phyloP scores from a whole-genome alignment of 164 flowering plant species.

The Akebia trifoliata region DNA sequence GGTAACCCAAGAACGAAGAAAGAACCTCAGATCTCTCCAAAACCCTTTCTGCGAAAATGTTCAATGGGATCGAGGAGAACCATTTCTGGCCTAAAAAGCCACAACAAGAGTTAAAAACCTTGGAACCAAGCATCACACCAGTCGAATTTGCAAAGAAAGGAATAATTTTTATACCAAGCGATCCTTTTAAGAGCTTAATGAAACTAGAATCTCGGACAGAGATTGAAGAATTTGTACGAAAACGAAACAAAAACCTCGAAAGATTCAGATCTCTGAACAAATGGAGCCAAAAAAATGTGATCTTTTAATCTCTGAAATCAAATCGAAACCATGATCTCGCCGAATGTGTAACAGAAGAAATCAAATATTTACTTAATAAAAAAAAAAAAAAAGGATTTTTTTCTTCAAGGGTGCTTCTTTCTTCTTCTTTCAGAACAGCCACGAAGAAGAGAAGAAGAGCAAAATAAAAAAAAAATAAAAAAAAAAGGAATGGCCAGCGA shows the following conservation, averaged over 20 bases:
- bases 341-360: slow-evolving; percentile 12
- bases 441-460: background rate
- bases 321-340: background rate
- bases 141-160: slow-evolving; percentile 5
- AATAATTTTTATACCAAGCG: background rate
- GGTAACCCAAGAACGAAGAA: slow-evolving; percentile 9
- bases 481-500: slow-evolving; percentile 41
- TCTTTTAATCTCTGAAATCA: background rate
- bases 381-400: slow-evolving; percentile 1
- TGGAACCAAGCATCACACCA: slow-evolving; percentile 25
- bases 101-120: slow-evolving; percentile 10
- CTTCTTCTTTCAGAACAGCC: slow-evolving; percentile 9
- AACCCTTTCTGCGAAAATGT: slow-evolving; percentile 10
- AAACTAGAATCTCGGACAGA: too few species aligned
- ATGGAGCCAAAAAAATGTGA: background rate
- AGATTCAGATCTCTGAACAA: slow-evolving; percentile 7
- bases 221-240: background rate
- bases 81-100: slow-evolving; percentile 14
- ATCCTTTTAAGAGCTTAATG: too few species aligned
- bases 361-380: slow-evolving; percentile 6
- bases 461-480: background rate
- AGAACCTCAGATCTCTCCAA: slow-evolving; percentile 27
- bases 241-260: background rate
- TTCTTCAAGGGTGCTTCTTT: background rate
- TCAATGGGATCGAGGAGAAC: slow-evolving; percentile 21